Evolutionary conservation across 176 grass and related monocot genomes (phyloP).

Genomic region (Aegilops tauschii): DNA sequence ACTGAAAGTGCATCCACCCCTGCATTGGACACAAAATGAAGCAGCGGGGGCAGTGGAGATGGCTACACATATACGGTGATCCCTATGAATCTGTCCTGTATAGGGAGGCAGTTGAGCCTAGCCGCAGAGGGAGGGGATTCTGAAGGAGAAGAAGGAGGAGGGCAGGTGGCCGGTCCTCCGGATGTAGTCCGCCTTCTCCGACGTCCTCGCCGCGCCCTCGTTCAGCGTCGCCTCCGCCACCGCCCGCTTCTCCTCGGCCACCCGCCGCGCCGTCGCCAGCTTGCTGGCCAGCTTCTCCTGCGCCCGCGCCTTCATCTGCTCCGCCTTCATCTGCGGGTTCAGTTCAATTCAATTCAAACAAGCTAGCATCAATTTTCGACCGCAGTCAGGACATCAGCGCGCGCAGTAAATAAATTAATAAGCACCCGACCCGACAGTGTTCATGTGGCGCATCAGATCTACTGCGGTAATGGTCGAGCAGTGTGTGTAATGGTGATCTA

Average conservation of each 20-base stretch:
- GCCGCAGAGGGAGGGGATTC: conserved; percentile 77
- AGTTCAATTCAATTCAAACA: neutral
- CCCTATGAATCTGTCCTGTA: neutral
- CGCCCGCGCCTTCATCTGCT: conserved; percentile 72
- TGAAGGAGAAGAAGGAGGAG: conserved; percentile 77
- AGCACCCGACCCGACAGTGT: neutral
- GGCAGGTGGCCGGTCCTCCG: conserved; percentile 84
- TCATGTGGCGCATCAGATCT: neutral
- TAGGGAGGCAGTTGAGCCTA: neutral
- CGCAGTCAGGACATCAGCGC: neutral
- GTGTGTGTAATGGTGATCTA: neutral
- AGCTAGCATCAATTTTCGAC: neutral
- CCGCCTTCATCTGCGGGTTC: conserved; percentile 61
- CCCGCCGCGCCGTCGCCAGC: conserved; percentile 42
- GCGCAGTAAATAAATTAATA: neutral
- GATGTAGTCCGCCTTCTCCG: conserved; percentile 78
- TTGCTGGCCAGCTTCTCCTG: conserved; percentile 74
- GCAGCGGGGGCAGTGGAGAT: neutral
- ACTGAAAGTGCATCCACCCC: neutral
- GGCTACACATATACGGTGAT: neutral
- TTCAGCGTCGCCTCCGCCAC: conserved; percentile 68
- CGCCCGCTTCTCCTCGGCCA: conserved; percentile 77
- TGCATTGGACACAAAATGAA: neutral
- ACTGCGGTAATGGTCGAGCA: neutral
- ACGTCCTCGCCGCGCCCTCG: conserved; percentile 58